Percentiles rank a stretch among this genome's conserved stretches.
Evolutionary conservation across 139 green algal species (phyloP).

Genomic region (Eudorina sp.): DNA sequence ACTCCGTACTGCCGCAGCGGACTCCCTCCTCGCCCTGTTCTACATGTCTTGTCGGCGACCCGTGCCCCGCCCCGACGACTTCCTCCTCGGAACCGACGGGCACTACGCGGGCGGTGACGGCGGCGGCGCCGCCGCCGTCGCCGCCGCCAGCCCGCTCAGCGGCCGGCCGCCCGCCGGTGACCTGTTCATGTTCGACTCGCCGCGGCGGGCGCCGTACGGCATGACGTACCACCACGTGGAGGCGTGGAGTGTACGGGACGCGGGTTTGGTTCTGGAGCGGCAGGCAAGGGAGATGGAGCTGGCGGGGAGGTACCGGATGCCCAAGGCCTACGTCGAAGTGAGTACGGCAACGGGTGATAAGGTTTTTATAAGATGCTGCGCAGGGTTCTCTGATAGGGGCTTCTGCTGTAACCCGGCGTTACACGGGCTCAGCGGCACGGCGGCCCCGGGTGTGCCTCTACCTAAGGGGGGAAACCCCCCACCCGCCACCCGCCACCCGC

Average conservation of each 20-base stretch:
- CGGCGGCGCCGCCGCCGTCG: too few species aligned
- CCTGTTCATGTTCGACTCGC: constrained; percentile 16
- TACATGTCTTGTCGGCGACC: constrained; percentile 23
- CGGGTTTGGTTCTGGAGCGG: constrained; percentile 17
- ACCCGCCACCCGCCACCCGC: too few species aligned
- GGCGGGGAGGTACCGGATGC: constrained; percentile 21
- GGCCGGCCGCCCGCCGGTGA: constrained; percentile 21
- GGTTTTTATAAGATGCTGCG: too few species aligned
- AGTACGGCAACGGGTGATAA: too few species aligned
- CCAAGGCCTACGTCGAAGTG: constrained; percentile 20
- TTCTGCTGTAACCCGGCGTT: too few species aligned
- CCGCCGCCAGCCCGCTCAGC: constrained; percentile 14
- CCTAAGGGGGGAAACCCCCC: too few species aligned
- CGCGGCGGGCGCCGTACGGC: background rate
- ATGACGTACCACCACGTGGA: constrained; percentile 34
- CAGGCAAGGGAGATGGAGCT: constrained; percentile 10
- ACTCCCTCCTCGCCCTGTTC: constrained; percentile 29
- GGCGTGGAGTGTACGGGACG: constrained; percentile 24
- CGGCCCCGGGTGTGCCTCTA: too few species aligned
- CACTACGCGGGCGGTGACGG: background rate
- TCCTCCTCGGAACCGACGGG: background rate
- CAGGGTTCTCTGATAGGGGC: too few species aligned
- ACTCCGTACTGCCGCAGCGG: background rate
- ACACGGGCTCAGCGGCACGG: too few species aligned
- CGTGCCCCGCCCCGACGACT: constrained; percentile 28